Evolutionary conservation across 345 rosid species (phyloP), one percentile per base, ranked within the genome.

Genomic region (Sonneratia alba): DNA sequence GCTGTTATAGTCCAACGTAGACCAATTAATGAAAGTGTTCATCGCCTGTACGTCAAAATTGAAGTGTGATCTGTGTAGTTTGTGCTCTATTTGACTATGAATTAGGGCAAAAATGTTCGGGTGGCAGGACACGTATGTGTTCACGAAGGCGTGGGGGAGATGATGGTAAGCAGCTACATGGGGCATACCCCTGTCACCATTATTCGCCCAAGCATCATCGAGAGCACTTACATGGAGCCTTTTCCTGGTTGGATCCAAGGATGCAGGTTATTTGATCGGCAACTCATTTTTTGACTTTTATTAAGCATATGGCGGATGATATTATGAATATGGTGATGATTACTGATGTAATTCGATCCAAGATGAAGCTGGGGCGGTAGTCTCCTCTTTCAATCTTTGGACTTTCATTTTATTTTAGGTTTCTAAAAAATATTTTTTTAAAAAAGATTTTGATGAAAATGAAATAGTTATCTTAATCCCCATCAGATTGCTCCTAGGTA

Each of bases 111-210:
- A 37, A 75, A 66, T 40, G 9, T 69, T 74, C 53, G 84, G 84
- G n/a, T 83, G 82, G 84, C n/a, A n/a, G 38, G 73, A 72, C 56
- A 57, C 70, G 21, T 83, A 80, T 51, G 71, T 36, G 34, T 73
- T 82, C 68, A 72, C 85, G 34, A 83, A 83, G 53, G 86, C 86
- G 34, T 80, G 83, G 83, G 83, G 1, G 86, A 83, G 72, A 78
- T 71, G 78, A 8, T 71, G 10, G 51, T 80, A 12, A 36, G 63
- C 22, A 40, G 59, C 59, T 15, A 59, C 12, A 73, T 70, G 63
- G 78, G 38, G 24, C 64, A 67, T 16, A 45, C 78, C 19, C 77
- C 81, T 2, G 73, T 77, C 15, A 74, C 74, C 15, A 80, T 80
- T 18, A 22, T 80, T 24, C 79, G 81, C 51, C 83, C 86, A 19